Evolutionary conservation across 2,329 filamentous ascomycete species (phyloP), one percentile per base, ranked within the genome.

Genomic region (Dothideomycetes sp.): DNA sequence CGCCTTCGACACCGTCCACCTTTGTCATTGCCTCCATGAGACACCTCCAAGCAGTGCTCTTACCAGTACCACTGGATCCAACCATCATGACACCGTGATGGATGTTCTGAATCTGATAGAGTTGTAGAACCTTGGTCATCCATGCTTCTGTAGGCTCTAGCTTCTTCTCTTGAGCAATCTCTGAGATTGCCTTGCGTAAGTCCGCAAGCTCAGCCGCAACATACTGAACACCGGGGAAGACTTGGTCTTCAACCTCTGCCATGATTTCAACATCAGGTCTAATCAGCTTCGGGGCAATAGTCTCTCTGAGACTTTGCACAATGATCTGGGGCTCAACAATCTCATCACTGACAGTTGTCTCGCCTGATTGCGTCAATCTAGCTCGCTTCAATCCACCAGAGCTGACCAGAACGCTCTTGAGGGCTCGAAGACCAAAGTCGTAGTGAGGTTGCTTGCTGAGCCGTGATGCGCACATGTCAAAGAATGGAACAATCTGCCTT

Each of bases 21-120:
- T 83, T 79, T 53, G 96, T 89, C 43, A 98, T 66, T 12, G 93
- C 91, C 53, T 93, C 84, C 15, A 98, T 73, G 37, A 99, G 71
- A 31, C 94, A 78, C 54, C 84, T 87, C 91, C 93, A 99, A 4
- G 91, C 84, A 2, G 84, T 79, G 31, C 91, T 95, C 65, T 99
- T 99, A 57, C 93, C 93, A 34, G 89, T 83, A n/a, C 93, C 91
- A 19, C 93, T 95, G 55, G 85, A 87, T 47, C 91, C 91, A 8
- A 99, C 91, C 91, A 98, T 96, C 93, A 99, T 99, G 19, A 99
- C 91, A 81, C 91, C 91, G 52, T 99, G 91, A 55, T 99, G 91
- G 43, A 98, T 87, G 49, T 81, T 84, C 61, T 96, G 91, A 47
- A 99, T 99, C 60, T 99, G 91, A 59, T 94, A 96, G 2, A 98